Evolutionary conservation across 2,329 filamentous ascomycete species (phyloP), one percentile per base, ranked within the genome.

Genomic region (Hymenoscyphus linearis): DNA sequence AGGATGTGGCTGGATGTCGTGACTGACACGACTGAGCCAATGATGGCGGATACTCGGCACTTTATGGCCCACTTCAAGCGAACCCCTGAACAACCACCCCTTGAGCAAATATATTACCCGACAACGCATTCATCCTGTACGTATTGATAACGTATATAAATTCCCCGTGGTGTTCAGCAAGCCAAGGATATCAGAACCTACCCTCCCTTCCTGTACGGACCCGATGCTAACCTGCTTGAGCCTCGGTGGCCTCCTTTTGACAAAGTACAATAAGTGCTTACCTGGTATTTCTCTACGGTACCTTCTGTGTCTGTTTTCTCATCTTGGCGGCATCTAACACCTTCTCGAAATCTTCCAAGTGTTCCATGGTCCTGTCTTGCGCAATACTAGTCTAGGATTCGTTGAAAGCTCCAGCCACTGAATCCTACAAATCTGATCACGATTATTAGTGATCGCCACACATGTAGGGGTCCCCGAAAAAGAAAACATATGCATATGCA

Each of bases 1-100:
- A 57, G 55, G 55, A 57, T 57, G 55, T 50, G 22, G 55, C 13
- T 50, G 55, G 55, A 57, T 57, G 55, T 50, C 35, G 55, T 25
- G 55, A 27, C 26, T n/a, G 31, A 31, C n/a, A 40, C 22, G 18
- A 26, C 40, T 22, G 55, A 18, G 18, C 25, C 35, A 57, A 55
- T 55, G 36, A 57, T 18, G 55, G 22, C 4, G 12, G 22, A 27
- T 26, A 44, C 37, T 44, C 36, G 37, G 25, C 18, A 27, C 27
- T 18, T 58, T 52, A 27, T 58, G 18, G 22, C 56, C 44, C 37
- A 27, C 56, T 40, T 31, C 52, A 26, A 52, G 4, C 44, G 18
- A 22, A 26, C 50, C 26, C 56, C 27, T 47, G 40, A 47, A 47
- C 40, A 47, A 22, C 40, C 36, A 9, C 36, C 14, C 40, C 40